Evolutionary conservation across 257 asterid species (phyloP).

Genomic region (Prunella vulgaris): DNA sequence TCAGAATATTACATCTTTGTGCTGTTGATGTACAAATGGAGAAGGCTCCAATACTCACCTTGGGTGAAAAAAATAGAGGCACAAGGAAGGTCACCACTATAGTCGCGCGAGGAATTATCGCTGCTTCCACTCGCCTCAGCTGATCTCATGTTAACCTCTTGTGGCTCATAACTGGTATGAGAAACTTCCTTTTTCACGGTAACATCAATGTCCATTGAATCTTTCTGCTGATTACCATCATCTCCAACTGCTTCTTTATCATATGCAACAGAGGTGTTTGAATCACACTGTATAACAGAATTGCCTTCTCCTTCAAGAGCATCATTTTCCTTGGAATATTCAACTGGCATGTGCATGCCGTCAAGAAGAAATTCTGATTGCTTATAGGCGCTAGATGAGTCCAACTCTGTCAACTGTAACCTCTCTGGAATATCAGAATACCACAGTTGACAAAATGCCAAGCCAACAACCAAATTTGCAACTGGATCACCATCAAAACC

Average conservation of each 20-base stretch:
- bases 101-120: conserved; percentile 23
- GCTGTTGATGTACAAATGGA: conserved; percentile 9
- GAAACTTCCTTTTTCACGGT: conserved; percentile 34
- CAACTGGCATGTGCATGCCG: conserved; percentile 29
- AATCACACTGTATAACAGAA: conserved; percentile 30
- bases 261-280: conserved; percentile 61
- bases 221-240: conserved; percentile 18
- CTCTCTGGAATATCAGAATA: conserved; percentile 56
- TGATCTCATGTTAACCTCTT: conserved; percentile 25
- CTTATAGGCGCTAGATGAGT: conserved; percentile 22
- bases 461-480: conserved; percentile 75
- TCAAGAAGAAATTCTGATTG: conserved; percentile 38
- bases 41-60: conserved; percentile 40
- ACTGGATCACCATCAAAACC: conserved; percentile 55
- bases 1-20: conserved; percentile 1
- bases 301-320: conserved; percentile 37
- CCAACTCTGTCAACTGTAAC: conserved; percentile 44
- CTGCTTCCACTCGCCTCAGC: conserved; percentile 37
- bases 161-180: conserved; percentile 26
- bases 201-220: conserved; percentile 34
- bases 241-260: conserved; percentile 38
- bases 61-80: conserved; percentile 57
- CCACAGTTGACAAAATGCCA: conserved; percentile 68
- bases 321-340: conserved; percentile 36
- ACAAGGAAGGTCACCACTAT: conserved; percentile 38